These are phyloP conservation scores for Closterium sp. DNA, from an alignment of 139 green algal species.

Conservation along the genomic window DNA sequence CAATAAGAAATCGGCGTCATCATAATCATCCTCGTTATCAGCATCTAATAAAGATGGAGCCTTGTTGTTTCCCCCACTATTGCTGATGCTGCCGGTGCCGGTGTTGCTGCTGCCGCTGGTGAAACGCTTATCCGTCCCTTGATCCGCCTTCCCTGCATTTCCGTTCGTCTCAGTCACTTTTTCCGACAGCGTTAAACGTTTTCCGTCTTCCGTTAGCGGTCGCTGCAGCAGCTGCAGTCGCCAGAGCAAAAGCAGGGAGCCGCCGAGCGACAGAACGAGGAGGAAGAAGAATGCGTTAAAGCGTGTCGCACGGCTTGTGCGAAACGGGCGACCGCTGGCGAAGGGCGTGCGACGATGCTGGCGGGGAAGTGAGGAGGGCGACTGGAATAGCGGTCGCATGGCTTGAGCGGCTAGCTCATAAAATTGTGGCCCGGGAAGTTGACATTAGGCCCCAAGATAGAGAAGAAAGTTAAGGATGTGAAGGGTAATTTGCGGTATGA, in stretches of 20 bases:
- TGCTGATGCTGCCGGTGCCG: background rate
- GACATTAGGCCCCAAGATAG: too few species aligned
- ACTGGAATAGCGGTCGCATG: background rate
- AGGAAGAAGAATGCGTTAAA: background rate
- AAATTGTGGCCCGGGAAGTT: too few species aligned
- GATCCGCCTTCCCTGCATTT: background rate
- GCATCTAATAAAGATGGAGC: background rate
- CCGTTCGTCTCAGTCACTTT: background rate
- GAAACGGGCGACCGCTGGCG: background rate
- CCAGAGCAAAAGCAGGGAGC: background rate
- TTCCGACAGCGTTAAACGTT: background rate
- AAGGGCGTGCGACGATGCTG: background rate
- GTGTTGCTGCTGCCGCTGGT: background rate
- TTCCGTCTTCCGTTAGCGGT: background rate
- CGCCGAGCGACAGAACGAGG: background rate
- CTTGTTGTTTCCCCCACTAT: background rate
- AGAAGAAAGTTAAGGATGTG: too few species aligned
- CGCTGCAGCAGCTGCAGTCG: background rate
- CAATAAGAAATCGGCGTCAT: background rate
- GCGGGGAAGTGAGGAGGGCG: background rate
- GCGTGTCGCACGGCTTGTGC: background rate
- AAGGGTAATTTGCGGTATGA: too few species aligned
- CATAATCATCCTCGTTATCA: background rate
- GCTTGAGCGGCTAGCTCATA: background rate
- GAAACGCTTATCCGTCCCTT: background rate